Evolutionary conservation across 129 eudicot genomes (phyloP).

Genomic region (Lonicera japonica): DNA sequence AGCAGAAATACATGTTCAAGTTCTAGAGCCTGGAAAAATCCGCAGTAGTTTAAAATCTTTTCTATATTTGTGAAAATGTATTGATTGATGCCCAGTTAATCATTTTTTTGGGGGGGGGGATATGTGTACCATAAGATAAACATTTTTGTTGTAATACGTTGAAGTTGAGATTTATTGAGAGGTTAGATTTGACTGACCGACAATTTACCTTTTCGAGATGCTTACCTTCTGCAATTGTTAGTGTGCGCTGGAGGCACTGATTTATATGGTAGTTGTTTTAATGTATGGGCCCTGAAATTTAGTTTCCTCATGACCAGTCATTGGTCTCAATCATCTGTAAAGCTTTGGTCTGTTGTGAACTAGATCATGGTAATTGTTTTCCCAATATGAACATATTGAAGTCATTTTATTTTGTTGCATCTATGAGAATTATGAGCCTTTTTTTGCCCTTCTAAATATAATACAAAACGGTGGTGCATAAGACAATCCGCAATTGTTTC

Average conservation of each 20-base stretch:
- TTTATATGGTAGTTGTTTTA: background rate
- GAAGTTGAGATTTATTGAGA: background rate
- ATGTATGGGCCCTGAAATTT: too few relatives aligned
- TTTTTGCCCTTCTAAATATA: too few relatives aligned
- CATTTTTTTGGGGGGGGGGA: background rate
- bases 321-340: too few relatives aligned
- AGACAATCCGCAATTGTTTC: too few relatives aligned
- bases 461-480: too few relatives aligned
- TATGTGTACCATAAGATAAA: background rate
- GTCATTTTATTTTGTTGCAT: too few relatives aligned
- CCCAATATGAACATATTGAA: too few relatives aligned
- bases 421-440: too few relatives aligned
- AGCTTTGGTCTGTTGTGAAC: too few relatives aligned
- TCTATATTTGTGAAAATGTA: background rate
- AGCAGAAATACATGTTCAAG: conserved; percentile 3
- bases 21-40: background rate
- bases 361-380: too few relatives aligned
- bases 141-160: background rate
- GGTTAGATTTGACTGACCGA: background rate
- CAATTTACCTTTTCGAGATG: background rate
- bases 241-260: background rate
- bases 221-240: background rate
- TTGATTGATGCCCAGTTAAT: background rate
- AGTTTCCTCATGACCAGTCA: too few relatives aligned
- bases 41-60: background rate